Evolutionary conservation across 768 basidiomycete species (phyloP).

Genomic region (Phlebiopsis gigantea): DNA sequence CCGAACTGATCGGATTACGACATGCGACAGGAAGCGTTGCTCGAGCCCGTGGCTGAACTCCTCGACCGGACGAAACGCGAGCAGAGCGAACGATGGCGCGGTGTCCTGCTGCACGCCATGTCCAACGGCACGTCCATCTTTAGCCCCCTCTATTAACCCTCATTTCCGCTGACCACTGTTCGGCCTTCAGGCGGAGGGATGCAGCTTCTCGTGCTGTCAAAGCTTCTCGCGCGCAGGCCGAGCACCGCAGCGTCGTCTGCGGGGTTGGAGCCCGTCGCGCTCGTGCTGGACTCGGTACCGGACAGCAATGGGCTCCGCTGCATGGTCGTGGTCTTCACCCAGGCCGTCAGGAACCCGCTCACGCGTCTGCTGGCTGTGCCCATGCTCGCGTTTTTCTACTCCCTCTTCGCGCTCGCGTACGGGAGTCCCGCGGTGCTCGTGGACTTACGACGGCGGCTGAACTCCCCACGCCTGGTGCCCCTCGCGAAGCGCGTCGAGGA

Average conservation of each 20-base stretch:
- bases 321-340: conserved; percentile 14
- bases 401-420: conserved; percentile 14
- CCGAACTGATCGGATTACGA: neutral
- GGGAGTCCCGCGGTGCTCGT: conserved; percentile 10
- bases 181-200: conserved; percentile 15
- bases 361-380: conserved; percentile 11
- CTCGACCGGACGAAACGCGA: conserved; percentile 6
- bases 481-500: neutral
- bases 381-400: conserved; percentile 13
- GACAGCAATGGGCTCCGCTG: conserved; percentile 15
- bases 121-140: conserved; percentile 16
- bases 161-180: neutral
- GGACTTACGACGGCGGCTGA: conserved; percentile 12
- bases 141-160: neutral
- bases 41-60: conserved; percentile 15
- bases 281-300: conserved; percentile 15
- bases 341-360: conserved; percentile 4
- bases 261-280: conserved; percentile 12
- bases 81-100: conserved; percentile 6
- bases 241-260: neutral
- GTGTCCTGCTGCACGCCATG: conserved; percentile 16
- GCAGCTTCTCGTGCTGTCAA: conserved; percentile 18
- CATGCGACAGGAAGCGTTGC: conserved; percentile 9
- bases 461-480: conserved; percentile 13
- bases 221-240: conserved; percentile 8